Evolutionary conservation across 192 early-diverging fungal genomes (phyloP).

Genomic region (Rhizophagus sp.): DNA sequence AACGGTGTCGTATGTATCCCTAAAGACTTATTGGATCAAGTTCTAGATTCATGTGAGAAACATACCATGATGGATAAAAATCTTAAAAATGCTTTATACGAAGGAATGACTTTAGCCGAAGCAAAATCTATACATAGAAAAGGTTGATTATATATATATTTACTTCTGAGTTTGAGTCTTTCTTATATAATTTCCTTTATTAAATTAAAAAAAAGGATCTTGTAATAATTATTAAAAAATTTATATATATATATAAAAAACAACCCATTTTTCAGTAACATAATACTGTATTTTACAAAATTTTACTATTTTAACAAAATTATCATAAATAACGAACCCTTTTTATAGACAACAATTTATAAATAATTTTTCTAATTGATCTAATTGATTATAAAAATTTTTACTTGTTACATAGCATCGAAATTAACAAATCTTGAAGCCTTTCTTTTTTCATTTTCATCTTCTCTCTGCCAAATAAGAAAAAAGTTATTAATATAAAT

Average conservation of each 20-base stretch:
- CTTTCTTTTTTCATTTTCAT: not conserved
- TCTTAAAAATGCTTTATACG: constrained; percentile 50
- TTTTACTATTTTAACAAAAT: no score
- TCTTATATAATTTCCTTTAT: no score
- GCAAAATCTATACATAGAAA: constrained; percentile 51
- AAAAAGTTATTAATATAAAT: not conserved
- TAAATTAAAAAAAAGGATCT: no score
- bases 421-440: not conserved
- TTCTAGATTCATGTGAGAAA: constrained; percentile 49
- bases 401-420: not conserved
- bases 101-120: constrained; percentile 47
- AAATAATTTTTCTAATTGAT: no score
- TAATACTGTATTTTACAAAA: no score
- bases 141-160: not conserved
- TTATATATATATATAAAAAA: no score
- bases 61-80: constrained; percentile 49
- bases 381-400: not conserved
- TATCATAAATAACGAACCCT: no score
- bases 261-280: no score
- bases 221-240: no score
- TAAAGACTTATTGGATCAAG: constrained; percentile 40
- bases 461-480: not conserved
- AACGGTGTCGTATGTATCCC: constrained; percentile 61
- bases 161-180: no score
- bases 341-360: no score